Base-by-base conservation (phyloP, 345 rosid genomes). In the Diplotaxis tenuifolia region DNA sequence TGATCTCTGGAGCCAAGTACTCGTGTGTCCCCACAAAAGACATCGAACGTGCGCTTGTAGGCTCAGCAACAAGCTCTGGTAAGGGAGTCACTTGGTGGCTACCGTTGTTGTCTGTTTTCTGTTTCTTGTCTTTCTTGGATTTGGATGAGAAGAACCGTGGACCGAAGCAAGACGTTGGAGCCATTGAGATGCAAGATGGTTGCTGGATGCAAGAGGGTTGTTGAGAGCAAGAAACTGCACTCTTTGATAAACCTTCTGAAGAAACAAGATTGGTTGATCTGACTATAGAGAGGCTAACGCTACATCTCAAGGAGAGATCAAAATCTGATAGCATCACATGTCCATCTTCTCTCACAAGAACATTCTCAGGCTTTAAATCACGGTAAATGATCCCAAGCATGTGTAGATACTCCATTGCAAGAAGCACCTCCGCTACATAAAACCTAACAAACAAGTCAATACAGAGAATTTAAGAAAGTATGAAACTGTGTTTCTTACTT, bases 271-370 rank as follows among this genome's bases (percentile, higher is more conserved):
- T 45, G 52, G 86, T 73, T 29, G 84, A 84, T 78, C 81, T 85
- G 71, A 87, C 88, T 16, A 87, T 75, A 0, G 89, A 85, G 5
- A 83, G 92, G 68, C 84, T 82, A 50, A 85, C 86, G 3, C 84
- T 82, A 57, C 89, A 87, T 14, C 89, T 84, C 62, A 87, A 86
- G 66, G 96, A 91, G 71, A 91, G 94, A 74, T 91, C 96, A 4
- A 91, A 91, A 74, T 91, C 96, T 0, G 96, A 91, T 36, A 91
- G 95, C 96, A 91, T 91, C 49, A 91, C 88, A 50, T 91, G 96
- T 31, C 91, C 96, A 70, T 91, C 97, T 19, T 89, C 97, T 84
- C 97, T 86, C 62, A 85, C 96, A 59, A 91, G 91, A 73, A 91
- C 93, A 70, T 91, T 91, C 83, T 87, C 97, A 0, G 96, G 97